phyloP scores from a whole-genome alignment of 768 basidiomycete genomes.

The Jaapia argillacea region DNA sequence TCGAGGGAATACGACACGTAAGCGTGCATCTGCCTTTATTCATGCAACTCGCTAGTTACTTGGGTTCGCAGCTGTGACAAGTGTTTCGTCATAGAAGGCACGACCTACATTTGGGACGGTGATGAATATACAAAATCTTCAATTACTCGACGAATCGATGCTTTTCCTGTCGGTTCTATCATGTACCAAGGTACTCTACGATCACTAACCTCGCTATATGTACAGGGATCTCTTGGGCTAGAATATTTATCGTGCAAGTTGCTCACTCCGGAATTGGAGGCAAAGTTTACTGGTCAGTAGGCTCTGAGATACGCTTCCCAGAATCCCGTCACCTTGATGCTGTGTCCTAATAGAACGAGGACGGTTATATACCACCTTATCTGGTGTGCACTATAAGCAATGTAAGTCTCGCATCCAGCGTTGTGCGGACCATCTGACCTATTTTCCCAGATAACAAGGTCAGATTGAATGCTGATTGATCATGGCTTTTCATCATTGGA shows the following conservation, averaged over 20 bases:
- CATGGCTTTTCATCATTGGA: neutral
- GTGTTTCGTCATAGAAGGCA: neutral
- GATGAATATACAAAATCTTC: neutral
- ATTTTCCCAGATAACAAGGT: constrained; percentile 8
- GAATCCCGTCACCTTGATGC: neutral
- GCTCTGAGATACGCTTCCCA: neutral
- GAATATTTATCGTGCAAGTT: constrained; percentile 5
- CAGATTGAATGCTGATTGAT: neutral
- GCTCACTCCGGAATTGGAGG: constrained; percentile 6
- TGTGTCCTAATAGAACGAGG: constrained; percentile 9
- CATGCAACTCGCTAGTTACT: neutral
- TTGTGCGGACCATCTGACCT: neutral
- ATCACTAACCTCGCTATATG: neutral
- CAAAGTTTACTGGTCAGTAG: constrained; percentile 6
- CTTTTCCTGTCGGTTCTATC: neutral
- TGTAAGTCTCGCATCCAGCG: constrained; percentile 2
- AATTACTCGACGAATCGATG: neutral
- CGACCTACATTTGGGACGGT: neutral
- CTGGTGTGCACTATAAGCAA: constrained; percentile 10
- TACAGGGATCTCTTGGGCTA: constrained; percentile 9
- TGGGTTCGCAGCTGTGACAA: neutral
- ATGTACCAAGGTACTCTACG: neutral
- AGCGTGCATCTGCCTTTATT: neutral
- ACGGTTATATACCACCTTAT: constrained; percentile 3
- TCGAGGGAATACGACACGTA: neutral